Percentiles rank a stretch among this genome's conserved stretches.
Evolutionary conservation across 768 basidiomycete genomes (phyloP).

Genomic region (Russula emetica): DNA sequence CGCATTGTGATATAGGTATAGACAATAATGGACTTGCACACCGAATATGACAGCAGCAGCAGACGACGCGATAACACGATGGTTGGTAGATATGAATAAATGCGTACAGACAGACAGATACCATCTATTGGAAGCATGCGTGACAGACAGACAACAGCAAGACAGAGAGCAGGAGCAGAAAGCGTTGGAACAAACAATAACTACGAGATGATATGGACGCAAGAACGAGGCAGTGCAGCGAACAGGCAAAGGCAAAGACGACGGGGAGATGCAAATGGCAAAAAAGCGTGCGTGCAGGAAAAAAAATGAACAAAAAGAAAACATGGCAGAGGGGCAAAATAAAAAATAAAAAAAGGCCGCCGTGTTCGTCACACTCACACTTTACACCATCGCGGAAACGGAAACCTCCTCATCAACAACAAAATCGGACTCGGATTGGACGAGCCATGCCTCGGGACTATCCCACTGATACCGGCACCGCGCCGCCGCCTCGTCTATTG

Average conservation of each 20-base stretch:
- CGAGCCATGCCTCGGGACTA: conserved; percentile 24
- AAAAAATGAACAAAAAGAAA: no score
- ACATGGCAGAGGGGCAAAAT: no score
- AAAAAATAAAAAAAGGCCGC: neutral
- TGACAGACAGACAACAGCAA: neutral
- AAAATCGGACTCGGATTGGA: conserved; percentile 20
- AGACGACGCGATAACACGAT: neutral
- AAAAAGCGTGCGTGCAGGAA: no score
- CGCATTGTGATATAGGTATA: neutral
- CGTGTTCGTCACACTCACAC: neutral
- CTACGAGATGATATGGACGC: neutral
- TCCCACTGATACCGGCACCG: neutral
- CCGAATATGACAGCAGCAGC: neutral
- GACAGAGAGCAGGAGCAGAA: no score
- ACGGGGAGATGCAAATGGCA: no score
- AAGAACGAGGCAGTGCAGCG: neutral
- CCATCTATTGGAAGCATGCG: neutral
- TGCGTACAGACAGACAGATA: neutral
- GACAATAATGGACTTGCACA: conserved; percentile 8
- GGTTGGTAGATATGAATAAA: neutral
- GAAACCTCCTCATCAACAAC: neutral
- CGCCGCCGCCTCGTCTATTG: no score
- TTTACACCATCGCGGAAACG: neutral
- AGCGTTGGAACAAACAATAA: neutral
- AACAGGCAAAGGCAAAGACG: neutral